Percentiles rank a stretch among this genome's conserved stretches.
phyloP scores from a whole-genome alignment of 2,329 filamentous ascomycete genomes.

The Pseudopyrenochaeta lycopersici region DNA sequence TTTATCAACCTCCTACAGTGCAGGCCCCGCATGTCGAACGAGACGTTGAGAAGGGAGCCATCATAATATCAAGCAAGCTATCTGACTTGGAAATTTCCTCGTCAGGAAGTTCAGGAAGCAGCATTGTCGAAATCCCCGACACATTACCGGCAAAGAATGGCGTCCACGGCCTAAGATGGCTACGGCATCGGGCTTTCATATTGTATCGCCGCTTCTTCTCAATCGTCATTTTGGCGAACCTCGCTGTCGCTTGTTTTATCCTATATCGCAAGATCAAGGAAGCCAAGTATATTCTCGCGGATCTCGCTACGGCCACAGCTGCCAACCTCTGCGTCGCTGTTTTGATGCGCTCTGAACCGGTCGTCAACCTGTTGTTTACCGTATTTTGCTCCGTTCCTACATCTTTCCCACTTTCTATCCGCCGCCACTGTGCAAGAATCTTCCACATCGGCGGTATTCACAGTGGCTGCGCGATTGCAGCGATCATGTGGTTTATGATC shows the following conservation, averaged over 20 bases:
- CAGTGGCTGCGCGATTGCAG: conserved; percentile 46
- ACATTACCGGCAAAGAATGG: conserved; percentile 35
- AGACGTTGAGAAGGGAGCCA: conserved; percentile 18
- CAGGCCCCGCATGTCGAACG: neutral
- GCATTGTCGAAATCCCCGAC: conserved; percentile 25
- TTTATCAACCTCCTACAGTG: neutral
- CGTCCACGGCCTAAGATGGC: conserved; percentile 39
- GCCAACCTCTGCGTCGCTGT: conserved; percentile 47
- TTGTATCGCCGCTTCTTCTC: conserved; percentile 44
- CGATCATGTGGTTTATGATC: conserved; percentile 55
- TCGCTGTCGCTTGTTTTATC: conserved; percentile 37
- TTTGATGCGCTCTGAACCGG: conserved; percentile 47
- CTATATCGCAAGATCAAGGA: conserved; percentile 30
- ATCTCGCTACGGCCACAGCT: conserved; percentile 49
- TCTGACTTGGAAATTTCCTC: conserved; percentile 17
- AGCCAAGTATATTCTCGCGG: conserved; percentile 29
- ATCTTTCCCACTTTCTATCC: conserved; percentile 40
- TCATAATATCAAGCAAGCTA: conserved; percentile 15
- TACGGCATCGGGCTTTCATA: conserved; percentile 43
- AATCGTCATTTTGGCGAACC: conserved; percentile 37
- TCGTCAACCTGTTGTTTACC: conserved; percentile 48
- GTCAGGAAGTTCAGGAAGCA: conserved; percentile 13
- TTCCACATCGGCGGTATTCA: conserved; percentile 51
- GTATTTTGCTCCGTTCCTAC: conserved; percentile 46
- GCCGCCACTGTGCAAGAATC: conserved; percentile 43